phyloP scores from a whole-genome alignment of 2,329 filamentous ascomycete species.

The Eutypella sp. region DNA sequence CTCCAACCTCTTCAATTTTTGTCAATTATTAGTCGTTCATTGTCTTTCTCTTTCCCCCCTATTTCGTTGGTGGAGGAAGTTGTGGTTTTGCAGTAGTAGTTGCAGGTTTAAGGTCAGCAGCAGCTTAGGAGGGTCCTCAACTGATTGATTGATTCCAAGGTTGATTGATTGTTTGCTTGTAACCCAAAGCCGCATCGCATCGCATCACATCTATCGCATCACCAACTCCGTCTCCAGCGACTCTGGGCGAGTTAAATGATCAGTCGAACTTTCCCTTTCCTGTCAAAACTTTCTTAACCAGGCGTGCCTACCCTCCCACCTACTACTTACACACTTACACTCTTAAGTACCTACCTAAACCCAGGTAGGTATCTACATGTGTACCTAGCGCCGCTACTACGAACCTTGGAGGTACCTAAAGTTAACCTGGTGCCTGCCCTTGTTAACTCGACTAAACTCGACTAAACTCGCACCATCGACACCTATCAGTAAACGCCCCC shows the following conservation, averaged over 20 bases:
- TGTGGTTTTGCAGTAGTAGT: too few species aligned
- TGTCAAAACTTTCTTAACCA: too few species aligned
- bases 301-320: too few species aligned
- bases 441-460: not conserved
- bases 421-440: too few species aligned
- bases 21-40: slow-evolving; percentile 24
- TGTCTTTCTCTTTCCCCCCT: slow-evolving; percentile 5
- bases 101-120: slow-evolving; percentile 9
- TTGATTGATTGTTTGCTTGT: too few species aligned
- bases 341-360: not conserved
- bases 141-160: slow-evolving; percentile 1
- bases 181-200: too few species aligned
- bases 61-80: slow-evolving; percentile 18
- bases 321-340: not conserved
- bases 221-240: not conserved
- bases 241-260: too few species aligned
- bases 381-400: too few species aligned
- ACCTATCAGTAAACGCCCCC: not conserved
- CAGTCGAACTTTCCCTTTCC: too few species aligned
- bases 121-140: slow-evolving; percentile 9
- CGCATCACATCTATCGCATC: too few species aligned
- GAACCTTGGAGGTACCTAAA: too few species aligned
- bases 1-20: slow-evolving; percentile 23
- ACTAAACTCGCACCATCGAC: not conserved
- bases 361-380: too few species aligned